These are phyloP conservation scores for Aureobasidium pullulans DNA, from an alignment of 2,329 filamentous ascomycete genomes.

Conservation along the genomic window DNA sequence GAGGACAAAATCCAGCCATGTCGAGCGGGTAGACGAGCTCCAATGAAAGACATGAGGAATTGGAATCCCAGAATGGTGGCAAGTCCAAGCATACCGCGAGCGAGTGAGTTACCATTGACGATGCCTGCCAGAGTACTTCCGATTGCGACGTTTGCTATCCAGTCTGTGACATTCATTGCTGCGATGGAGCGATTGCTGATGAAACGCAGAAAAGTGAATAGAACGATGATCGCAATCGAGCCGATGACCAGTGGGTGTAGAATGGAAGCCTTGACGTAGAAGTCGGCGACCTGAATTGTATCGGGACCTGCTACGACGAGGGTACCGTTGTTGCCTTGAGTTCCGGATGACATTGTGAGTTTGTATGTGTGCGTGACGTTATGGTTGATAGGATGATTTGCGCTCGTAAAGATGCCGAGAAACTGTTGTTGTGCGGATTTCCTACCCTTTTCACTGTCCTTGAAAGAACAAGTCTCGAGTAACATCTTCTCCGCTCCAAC, in stretches of 20 bases:
- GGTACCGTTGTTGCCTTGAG: neutral
- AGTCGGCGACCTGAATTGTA: neutral
- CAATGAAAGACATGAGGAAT: neutral
- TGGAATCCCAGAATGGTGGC: neutral
- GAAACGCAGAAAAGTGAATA: neutral
- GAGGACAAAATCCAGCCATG: neutral
- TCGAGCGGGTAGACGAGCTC: neutral
- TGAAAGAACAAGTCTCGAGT: too few species aligned
- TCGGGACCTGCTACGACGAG: neutral
- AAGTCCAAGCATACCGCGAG: neutral
- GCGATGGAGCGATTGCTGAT: neutral
- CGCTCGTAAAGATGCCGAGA: too few species aligned
- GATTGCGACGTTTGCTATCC: neutral
- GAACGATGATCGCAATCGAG: neutral
- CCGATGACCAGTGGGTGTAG: neutral
- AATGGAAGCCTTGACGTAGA: neutral
- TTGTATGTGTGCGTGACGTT: neutral
- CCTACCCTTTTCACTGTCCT: too few species aligned
- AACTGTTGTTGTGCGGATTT: too few species aligned
- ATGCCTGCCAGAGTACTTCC: neutral
- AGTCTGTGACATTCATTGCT: slow-evolving; percentile 1
- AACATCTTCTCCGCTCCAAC: too few species aligned
- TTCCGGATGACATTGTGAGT: neutral
- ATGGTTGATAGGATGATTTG: too few species aligned
- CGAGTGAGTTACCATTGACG: neutral